These are phyloP conservation scores for Scenedesmus sp. DNA, from an alignment of 163 green algal species.

Conservation along the genomic window DNA sequence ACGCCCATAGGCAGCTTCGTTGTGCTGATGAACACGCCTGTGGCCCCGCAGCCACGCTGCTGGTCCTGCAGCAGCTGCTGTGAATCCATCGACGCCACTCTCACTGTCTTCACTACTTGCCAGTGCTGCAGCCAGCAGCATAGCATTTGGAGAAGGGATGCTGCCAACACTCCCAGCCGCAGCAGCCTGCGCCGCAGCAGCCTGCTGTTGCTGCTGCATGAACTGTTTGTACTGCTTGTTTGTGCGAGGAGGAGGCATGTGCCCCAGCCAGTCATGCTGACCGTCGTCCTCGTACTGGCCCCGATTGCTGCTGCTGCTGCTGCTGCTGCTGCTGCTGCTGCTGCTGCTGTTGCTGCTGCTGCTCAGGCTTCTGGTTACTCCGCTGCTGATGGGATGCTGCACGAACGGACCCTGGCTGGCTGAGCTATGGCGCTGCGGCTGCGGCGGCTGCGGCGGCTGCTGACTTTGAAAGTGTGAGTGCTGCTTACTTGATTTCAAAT, in stretches of 20 bases:
- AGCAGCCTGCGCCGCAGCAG: neutral
- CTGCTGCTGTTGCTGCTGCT: neutral
- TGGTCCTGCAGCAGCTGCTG: neutral
- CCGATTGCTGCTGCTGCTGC: neutral
- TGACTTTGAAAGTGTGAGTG: neutral
- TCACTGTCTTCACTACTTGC: neutral
- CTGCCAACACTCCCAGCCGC: neutral
- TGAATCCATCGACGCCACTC: neutral
- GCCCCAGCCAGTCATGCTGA: neutral
- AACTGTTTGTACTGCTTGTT: constrained; percentile 40
- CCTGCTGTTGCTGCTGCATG: constrained; percentile 38
- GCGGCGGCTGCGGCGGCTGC: neutral
- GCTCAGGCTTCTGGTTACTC: neutral
- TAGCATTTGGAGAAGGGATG: constrained; percentile 16
- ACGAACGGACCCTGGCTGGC: neutral
- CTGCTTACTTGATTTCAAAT: neutral
- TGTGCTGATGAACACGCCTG: neutral
- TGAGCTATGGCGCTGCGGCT: neutral
- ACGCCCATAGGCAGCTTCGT: neutral
- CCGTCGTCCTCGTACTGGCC: neutral
- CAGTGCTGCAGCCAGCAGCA: constrained; percentile 8
- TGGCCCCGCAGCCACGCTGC: neutral
- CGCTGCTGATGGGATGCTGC: neutral
- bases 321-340: neutral
- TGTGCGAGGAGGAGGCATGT: neutral